Conservation (phyloP, 176 grass and related monocot species). For the Triticum dicoccoides region DNA sequence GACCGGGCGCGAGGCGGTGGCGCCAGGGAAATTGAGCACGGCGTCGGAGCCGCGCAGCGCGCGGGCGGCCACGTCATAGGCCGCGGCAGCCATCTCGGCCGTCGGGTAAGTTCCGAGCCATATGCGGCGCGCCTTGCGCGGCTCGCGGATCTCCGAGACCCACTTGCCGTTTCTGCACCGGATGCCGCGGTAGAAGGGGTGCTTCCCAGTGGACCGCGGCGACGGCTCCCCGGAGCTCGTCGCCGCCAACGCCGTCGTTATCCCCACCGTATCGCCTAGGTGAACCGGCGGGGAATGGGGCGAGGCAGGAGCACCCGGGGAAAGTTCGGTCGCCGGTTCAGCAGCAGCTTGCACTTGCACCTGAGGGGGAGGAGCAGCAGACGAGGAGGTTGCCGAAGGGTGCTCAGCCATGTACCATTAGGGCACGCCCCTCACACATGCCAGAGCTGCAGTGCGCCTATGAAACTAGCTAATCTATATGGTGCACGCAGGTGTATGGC, state of each 20-base stretch:
- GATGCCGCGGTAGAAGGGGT: conserved; percentile 80
- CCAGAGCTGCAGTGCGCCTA: conserved; percentile 35
- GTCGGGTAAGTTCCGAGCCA: conserved; percentile 95
- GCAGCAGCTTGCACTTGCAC: conserved; percentile 17
- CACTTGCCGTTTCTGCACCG: conserved; percentile 89
- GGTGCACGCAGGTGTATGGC: conserved; percentile 1
- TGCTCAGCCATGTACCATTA: conserved; percentile 54
- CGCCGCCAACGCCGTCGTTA: neutral
- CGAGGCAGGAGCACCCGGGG: conserved; percentile 23
- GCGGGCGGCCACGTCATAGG: conserved; percentile 77
- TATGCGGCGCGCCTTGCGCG: conserved; percentile 81
- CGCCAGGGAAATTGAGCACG: conserved; percentile 75
- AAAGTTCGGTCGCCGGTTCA: neutral
- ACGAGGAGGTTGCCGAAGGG: neutral
- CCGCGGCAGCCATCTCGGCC: conserved; percentile 80
- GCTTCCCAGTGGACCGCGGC: conserved; percentile 50
- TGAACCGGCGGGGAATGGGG: conserved; percentile 5
- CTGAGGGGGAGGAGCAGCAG: neutral
- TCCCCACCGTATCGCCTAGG: neutral
- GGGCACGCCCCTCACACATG: conserved; percentile 41
- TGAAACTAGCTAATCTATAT: conserved; percentile 32
- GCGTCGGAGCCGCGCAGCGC: conserved; percentile 80
- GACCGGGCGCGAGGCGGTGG: conserved; percentile 33
- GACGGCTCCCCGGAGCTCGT: conserved; percentile 56
- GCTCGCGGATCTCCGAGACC: conserved; percentile 98